Evolutionary conservation across 805 yeast species (phyloP), one percentile per base, ranked within the genome.

Genomic region (Jamesozyma piceae): DNA sequence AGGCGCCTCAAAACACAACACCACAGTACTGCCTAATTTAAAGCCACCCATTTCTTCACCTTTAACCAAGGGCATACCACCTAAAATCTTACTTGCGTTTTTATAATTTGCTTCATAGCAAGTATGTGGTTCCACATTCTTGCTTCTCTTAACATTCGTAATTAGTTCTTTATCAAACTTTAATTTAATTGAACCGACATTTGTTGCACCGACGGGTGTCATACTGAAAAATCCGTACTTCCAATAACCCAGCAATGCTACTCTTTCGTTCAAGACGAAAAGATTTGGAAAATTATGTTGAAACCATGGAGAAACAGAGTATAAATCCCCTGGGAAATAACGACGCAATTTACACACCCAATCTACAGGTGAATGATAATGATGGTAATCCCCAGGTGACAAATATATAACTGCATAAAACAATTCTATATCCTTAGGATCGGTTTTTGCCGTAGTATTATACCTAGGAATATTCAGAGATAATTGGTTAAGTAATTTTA

Each of bases 151-250:
- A 27, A 78, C 80, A 62, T 92, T 92, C 13, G 99, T 92, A 31
- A 81, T 74, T 56, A 92, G 74, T 55, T 85, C 89, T 65, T 82
- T 81, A 64, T 92, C 99, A 56, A 92, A 92, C 58, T 89, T 87
- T 50, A 92, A 73, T 45, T 82, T 80, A 50, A 92, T 92, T 54
- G 95, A 82, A 5, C 99, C 99, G 26, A 92, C 99, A 65, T 92
- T 92, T 2, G 98, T 92, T 20, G 99, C 99, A 13, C 99, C 99
- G 11, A 92, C 98, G 0, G 99, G 97, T 1, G 95, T 90, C 99
- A 92, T 92, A 50, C 94, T 82, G 67, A 92, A 92, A 55, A 92
- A 92, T 0, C 99, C 99, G 60, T 92, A 75, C 59, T 83, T 85
- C 98, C 98, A 92, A 55, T 86, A 80, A 1, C 99, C 99, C 43